These are phyloP conservation scores for Leucogyrophana mollusca DNA, from an alignment of 768 basidiomycete genomes.

Conservation along the genomic window DNA sequence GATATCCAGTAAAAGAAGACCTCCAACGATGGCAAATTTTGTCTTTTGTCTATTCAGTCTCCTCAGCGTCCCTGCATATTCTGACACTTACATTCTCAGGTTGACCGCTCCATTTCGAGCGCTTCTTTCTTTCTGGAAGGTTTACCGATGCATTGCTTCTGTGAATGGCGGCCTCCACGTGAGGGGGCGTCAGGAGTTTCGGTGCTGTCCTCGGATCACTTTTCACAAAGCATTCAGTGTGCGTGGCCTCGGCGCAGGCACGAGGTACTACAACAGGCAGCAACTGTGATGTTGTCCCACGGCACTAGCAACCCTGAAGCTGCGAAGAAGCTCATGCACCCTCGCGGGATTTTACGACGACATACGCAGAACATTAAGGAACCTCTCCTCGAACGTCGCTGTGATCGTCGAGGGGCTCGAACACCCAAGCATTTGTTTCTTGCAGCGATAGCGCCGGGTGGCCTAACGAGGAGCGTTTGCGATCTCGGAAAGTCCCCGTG, in stretches of 20 bases:
- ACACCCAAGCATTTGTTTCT: background rate
- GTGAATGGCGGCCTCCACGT: slow-evolving; percentile 7
- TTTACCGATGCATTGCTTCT: slow-evolving; percentile 8
- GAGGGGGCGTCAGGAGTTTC: slow-evolving; percentile 7
- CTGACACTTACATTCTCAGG: background rate
- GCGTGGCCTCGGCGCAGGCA: slow-evolving; percentile 23
- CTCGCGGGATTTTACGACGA: slow-evolving; percentile 5
- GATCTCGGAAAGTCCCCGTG: slow-evolving; percentile 21
- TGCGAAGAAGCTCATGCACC: background rate
- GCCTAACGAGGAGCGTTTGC: too few relatives aligned
- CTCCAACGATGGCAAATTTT: background rate
- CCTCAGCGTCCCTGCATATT: slow-evolving; percentile 2
- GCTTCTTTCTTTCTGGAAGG: slow-evolving; percentile 17
- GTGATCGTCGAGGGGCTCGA: background rate
- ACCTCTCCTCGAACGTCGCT: slow-evolving; percentile 4
- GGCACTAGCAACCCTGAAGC: slow-evolving; percentile 23
- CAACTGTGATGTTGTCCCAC: slow-evolving; percentile 22
- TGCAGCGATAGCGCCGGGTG: too few relatives aligned
- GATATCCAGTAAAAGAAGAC: too few relatives aligned
- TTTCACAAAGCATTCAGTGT: slow-evolving; percentile 3
- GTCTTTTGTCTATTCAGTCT: slow-evolving; percentile 1
- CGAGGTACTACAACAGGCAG: slow-evolving; percentile 21
- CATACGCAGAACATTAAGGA: slow-evolving; percentile 6
- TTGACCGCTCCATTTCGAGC: slow-evolving; percentile 3
- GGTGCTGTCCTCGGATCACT: slow-evolving; percentile 28